Evolutionary conservation across 2,329 filamentous ascomycete species (phyloP).

Genomic region (Fusarium sp.): DNA sequence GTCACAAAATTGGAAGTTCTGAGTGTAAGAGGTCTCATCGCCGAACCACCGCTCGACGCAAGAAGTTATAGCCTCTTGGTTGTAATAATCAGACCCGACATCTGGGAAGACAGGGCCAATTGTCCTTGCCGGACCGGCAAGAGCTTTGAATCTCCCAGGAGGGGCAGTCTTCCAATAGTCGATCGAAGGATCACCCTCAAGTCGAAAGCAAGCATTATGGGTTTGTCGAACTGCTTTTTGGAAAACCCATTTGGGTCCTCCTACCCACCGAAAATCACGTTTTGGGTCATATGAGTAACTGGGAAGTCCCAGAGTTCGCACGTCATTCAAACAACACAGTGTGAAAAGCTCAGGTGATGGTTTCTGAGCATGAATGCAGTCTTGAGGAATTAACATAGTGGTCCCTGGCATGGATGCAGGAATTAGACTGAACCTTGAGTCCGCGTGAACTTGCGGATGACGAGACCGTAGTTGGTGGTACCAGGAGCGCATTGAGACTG

Average conservation of each 20-base stretch:
- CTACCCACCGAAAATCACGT: neutral
- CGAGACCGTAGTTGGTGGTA: neutral
- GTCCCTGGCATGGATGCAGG: constrained; percentile 1
- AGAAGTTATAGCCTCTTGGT: neutral
- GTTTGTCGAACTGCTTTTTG: neutral
- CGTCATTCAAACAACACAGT: neutral
- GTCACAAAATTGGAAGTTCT: neutral
- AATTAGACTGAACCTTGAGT: neutral
- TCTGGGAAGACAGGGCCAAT: neutral
- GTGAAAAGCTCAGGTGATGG: neutral
- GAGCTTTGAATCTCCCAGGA: accelerated
- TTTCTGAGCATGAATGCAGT: accelerated
- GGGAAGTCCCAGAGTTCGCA: neutral
- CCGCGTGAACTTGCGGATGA: accelerated
- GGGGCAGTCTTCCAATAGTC: neutral
- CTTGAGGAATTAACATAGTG: neutral
- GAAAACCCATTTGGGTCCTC: neutral
- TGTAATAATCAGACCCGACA: neutral
- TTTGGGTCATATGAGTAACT: neutral
- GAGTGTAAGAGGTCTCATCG: neutral
- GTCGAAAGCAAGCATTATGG: too few relatives aligned
- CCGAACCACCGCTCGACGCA: neutral
- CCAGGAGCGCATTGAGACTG: accelerated
- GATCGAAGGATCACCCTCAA: accelerated
- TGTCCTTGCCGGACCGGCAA: neutral